Base-by-base conservation (phyloP, 495 filamentous ascomycete species). In the Neurospora cerealis region DNA sequence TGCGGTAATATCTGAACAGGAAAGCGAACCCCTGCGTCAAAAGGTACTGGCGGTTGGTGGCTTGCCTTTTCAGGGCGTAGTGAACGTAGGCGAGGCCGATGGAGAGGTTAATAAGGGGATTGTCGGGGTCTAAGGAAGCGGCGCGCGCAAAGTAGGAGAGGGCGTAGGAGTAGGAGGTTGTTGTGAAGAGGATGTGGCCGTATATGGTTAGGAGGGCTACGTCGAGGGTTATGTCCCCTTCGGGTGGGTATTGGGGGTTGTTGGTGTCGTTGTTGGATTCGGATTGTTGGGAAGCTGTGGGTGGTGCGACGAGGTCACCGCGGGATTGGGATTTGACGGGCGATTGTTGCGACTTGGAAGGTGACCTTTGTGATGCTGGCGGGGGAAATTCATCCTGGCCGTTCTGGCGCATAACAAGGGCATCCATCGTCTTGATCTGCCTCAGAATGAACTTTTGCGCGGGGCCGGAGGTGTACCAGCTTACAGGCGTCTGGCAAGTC, bases 91-190 rank as follows among this genome's bases (percentile, higher is more conserved):
- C 90, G 37, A 96, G 87, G 3, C 87, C 91, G 15, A 91, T 86
- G 73, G 83, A 88, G 37, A 99, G 89, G 75, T 93, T 91, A 73
- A 97, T 87, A 54, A 91, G 87, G 5, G 90, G 86, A 77, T 97
- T 96, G 19, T 88, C 75, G 3, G 92, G 92, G 77, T 93, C 90
- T 0, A 98, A 80, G 0, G 92, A 90, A 69, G 92, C 91, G 5
- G 95, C 96, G 54, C 96, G 92, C 74, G 93, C 90, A 76, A 97
- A 96, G 83, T 97, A 98, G 73, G 88, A 95, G 32, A 99, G 83
- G 2, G 96, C 93, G 54, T 91, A 91, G 3, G 88, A 86, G 83
- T 96, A 96, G 74, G 90, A 92, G 73, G 89, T 92, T 9, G 91
- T 91, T 9, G 89, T 87, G 77, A 92, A 93, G 24, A 97, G 84